phyloP scores from a whole-genome alignment of 495 filamentous ascomycete species.

The Hypoxylon trugodes region DNA sequence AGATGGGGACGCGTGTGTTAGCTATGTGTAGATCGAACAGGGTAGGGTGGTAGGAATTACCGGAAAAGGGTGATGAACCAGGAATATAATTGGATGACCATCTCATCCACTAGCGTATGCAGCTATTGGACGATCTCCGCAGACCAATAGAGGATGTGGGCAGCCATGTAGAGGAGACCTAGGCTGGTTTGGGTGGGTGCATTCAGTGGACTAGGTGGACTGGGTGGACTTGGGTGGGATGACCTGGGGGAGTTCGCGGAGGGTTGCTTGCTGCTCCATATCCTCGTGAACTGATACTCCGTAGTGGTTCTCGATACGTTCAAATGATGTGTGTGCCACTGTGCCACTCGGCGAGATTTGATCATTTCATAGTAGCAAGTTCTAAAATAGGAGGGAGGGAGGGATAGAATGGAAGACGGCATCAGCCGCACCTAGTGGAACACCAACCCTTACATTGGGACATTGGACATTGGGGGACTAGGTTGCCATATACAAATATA shows the following conservation, averaged over 20 bases:
- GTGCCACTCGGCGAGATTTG: conserved; percentile 43
- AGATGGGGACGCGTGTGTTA: conserved; percentile 37
- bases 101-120: conserved; percentile 24
- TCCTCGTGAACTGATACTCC: conserved; percentile 34
- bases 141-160: conserved; percentile 27
- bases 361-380: conserved; percentile 37
- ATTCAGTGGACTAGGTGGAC: no score
- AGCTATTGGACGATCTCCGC: conserved; percentile 44
- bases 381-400: conserved; percentile 37
- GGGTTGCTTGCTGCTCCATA: conserved; percentile 21
- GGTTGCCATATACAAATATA: conserved; percentile 17
- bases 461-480: conserved; percentile 13
- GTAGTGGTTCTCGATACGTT: conserved; percentile 26
- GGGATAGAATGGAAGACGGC: conserved; percentile 32
- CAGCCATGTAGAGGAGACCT: conserved; percentile 30
- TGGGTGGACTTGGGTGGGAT: no score
- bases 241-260: conserved; percentile 32
- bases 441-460: conserved; percentile 32
- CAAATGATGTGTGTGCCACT: conserved; percentile 33
- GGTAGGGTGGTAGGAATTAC: conserved; percentile 32
- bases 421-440: conserved; percentile 41
- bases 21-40: conserved; percentile 34
- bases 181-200: conserved; percentile 26
- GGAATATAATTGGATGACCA: conserved; percentile 38
- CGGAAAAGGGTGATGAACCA: conserved; percentile 36